phyloP scores from a whole-genome alignment of 169 alveolate genomes.

The Eimeria acervulina region DNA sequence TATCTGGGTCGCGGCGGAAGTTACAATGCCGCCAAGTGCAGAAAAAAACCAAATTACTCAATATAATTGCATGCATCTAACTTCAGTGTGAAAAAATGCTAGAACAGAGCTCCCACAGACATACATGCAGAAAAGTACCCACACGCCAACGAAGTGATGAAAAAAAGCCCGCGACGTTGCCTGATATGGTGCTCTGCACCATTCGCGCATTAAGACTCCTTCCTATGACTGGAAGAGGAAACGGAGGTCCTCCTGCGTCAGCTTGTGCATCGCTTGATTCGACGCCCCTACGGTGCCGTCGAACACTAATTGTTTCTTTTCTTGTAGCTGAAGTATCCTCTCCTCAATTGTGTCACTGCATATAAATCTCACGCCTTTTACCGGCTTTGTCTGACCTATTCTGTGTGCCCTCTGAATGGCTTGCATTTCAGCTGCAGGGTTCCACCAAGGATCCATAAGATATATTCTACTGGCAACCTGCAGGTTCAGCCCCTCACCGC shows the following conservation, averaged over 20 bases:
- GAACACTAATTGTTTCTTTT: conserved; percentile 95
- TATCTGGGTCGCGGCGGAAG: not conserved
- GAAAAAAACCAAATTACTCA: not conserved
- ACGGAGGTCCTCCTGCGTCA: conserved; percentile 93
- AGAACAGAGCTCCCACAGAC: not conserved
- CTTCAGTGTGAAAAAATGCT: not conserved
- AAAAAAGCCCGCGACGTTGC: not conserved
- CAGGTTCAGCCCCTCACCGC: conserved; percentile 99
- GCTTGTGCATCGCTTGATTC: conserved; percentile 90
- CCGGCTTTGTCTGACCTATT: conserved; percentile 96
- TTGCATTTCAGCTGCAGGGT: conserved; percentile 99
- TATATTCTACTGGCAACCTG: conserved; percentile 98
- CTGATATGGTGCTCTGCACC: not conserved
- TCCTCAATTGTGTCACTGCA: conserved; percentile 98
- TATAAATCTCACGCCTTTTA: conserved; percentile 96
- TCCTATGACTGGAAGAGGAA: conserved; percentile 89
- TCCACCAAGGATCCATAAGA: conserved; percentile 99
- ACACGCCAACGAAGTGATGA: not conserved
- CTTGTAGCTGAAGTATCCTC: conserved; percentile 96
- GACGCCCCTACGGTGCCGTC: conserved; percentile 94
- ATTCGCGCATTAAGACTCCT: not conserved
- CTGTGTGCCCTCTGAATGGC: conserved; percentile 98
- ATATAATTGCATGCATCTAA: conserved; percentile 8
- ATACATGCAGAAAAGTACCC: not conserved
- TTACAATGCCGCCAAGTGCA: not conserved